Evolutionary conservation across 805 yeast genomes (phyloP), one percentile per base, ranked within the genome.

Genomic region (Hanseniaspora meyeri): DNA sequence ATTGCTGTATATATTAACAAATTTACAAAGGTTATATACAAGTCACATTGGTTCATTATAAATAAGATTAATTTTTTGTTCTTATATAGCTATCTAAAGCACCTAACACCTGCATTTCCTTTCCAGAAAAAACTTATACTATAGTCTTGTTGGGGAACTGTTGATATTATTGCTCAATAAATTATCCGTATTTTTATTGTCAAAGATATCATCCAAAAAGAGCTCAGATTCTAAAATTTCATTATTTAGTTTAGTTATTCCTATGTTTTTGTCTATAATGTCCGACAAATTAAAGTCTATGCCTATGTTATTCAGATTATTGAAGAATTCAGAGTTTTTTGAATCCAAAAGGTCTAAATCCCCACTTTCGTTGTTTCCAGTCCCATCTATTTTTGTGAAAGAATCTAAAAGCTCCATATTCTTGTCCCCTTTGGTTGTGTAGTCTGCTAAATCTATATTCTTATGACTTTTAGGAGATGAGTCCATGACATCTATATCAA

Each of bases 281-380:
- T 46, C 49, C 19, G 55, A 45, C 17, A 45, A 31, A 34, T 52
- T 34, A 11, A 52, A 45, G n/a, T 52, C 48, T 10, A 52, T 46
- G 1, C 57, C 57, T 29, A 52, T 31, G 11, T 27, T 31, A 9
- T 52, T 52, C 4, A 52, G 24, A 16, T 52, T 37, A 16, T 46
- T 31, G n/a, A 52, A 52, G 24, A 52, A 52, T 10, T 37, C 31
- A 12, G 49, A 49, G 29, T 29, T 46, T 52, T 46, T 43, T n/a
- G 27, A 36, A 20, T 51, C 55, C 5, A 46, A n/a, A 9, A 46
- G 38, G n/a, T 46, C 49, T 17, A 10, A 16, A 29, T 43, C 36
- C 9, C 37, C 37, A n/a, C 17, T n/a, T 6, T 27, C 36, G 17
- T 27, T 43, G 19, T 14, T 24, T 27, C 20, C 17, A 27, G 6